Evolutionary conservation across 208 protist genomes (phyloP).

Genomic region (Acanthamoeba lenticulata): DNA sequence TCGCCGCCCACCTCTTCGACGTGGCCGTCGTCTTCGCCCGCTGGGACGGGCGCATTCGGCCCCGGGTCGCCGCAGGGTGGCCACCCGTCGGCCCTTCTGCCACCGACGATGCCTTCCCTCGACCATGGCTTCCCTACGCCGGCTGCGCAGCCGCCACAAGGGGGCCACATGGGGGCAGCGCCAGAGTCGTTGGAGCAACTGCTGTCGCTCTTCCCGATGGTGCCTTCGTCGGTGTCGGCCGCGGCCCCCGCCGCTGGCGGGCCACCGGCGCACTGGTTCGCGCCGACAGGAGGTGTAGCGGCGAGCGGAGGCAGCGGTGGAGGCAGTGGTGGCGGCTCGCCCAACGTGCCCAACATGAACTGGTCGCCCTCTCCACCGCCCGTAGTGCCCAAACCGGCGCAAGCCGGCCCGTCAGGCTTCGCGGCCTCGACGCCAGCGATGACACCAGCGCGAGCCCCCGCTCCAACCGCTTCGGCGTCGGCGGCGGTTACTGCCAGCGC

Average conservation of each 20-base stretch:
- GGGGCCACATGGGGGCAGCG: too few species aligned
- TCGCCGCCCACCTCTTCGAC: background rate
- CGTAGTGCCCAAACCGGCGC: background rate
- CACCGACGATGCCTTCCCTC: background rate
- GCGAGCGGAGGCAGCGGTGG: too few species aligned
- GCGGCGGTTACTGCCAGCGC: background rate
- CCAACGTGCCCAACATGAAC: background rate
- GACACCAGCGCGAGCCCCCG: background rate
- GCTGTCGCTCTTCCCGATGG: background rate
- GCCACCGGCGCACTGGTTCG: background rate
- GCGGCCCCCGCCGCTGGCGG: background rate
- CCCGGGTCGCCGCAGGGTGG: too few species aligned
- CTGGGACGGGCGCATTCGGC: too few species aligned
- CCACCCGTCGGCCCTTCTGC: background rate
- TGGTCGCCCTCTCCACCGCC: background rate
- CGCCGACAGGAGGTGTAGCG: background rate
- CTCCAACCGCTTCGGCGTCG: background rate
- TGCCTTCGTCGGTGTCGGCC: background rate
- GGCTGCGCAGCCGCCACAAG: background rate
- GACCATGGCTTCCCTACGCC: background rate
- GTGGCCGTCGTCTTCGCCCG: background rate
- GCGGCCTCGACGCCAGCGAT: background rate
- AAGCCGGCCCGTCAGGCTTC: too few species aligned
- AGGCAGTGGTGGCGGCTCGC: too few species aligned
- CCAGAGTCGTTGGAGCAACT: background rate